A percentile compares a stretch with the other conserved stretches of the same genome.
These are phyloP conservation scores for Panellus pusillus DNA, from an alignment of 768 basidiomycete genomes.

Conservation along the genomic window DNA sequence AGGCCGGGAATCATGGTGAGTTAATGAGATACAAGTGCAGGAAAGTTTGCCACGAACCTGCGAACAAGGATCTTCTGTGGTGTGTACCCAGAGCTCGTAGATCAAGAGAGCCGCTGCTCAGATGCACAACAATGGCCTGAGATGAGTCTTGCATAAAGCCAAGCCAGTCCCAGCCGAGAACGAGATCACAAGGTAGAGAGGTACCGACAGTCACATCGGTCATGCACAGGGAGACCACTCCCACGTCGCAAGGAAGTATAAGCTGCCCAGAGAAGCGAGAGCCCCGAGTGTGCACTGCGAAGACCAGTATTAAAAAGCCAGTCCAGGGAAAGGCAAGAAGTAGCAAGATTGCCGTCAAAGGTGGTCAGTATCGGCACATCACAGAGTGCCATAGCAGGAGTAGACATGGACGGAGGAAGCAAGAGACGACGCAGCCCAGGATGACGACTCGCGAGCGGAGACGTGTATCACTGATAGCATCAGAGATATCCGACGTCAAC, in stretches of 20 bases:
- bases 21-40: not conserved
- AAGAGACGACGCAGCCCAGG: too few relatives aligned
- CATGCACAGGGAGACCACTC: not conserved
- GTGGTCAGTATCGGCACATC: not conserved
- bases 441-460: too few relatives aligned
- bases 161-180: slow-evolving; percentile 1
- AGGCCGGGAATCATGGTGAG: too few relatives aligned
- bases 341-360: not conserved
- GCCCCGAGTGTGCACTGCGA: not conserved
- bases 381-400: slow-evolving; percentile 2
- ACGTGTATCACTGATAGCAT: too few relatives aligned
- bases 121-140: too few relatives aligned
- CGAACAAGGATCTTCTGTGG: too few relatives aligned
- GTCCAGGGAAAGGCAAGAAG: not conserved
- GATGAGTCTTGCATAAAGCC: too few relatives aligned
- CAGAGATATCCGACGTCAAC: too few relatives aligned
- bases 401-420: not conserved
- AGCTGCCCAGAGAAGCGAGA: not conserved
- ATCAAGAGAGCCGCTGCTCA: too few relatives aligned
- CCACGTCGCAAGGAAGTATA: not conserved
- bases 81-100: too few relatives aligned
- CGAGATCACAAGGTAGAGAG: not conserved
- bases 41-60: too few relatives aligned
- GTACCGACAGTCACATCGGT: not conserved
- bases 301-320: slow-evolving; percentile 3